These are phyloP conservation scores for Leishmania aethiopica DNA, from an alignment of 208 protist species.

Conservation along the genomic window DNA sequence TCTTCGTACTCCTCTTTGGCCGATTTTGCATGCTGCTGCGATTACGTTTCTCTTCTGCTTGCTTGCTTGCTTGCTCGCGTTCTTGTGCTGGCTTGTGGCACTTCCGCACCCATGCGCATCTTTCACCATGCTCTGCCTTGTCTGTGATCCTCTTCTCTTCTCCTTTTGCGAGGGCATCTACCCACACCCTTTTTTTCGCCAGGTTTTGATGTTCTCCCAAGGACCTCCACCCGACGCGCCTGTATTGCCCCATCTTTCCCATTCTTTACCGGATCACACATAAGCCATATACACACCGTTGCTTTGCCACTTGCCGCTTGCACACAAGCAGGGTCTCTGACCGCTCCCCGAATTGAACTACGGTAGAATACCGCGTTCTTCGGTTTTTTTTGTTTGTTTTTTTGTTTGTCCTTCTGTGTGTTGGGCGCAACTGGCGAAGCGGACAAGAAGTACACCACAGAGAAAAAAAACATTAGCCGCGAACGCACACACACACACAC, in stretches of 20 bases:
- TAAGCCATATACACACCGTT: not conserved
- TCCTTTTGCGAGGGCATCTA: not conserved
- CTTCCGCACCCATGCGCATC: not conserved
- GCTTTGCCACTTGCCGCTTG: not conserved
- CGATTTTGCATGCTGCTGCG: not conserved
- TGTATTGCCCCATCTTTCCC: not conserved
- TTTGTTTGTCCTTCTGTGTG: not conserved
- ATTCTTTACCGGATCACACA: not conserved
- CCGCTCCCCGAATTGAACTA: not conserved
- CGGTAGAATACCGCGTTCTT: not conserved
- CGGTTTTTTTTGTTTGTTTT: no score
- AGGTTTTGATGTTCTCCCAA: not conserved
- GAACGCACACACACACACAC: not conserved
- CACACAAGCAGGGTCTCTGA: not conserved
- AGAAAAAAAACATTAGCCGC: not conserved
- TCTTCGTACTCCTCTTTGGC: not conserved
- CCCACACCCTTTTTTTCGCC: not conserved
- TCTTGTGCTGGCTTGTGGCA: not conserved
- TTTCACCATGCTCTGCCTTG: not conserved
- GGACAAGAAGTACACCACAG: not conserved
- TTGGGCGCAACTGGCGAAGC: not conserved
- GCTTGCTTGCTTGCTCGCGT: no score
- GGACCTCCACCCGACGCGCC: not conserved
- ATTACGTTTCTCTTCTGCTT: not conserved
- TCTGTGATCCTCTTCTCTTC: not conserved